Base-by-base conservation (phyloP, 768 basidiomycete species). In the Rhizopogon vesiculosus region DNA sequence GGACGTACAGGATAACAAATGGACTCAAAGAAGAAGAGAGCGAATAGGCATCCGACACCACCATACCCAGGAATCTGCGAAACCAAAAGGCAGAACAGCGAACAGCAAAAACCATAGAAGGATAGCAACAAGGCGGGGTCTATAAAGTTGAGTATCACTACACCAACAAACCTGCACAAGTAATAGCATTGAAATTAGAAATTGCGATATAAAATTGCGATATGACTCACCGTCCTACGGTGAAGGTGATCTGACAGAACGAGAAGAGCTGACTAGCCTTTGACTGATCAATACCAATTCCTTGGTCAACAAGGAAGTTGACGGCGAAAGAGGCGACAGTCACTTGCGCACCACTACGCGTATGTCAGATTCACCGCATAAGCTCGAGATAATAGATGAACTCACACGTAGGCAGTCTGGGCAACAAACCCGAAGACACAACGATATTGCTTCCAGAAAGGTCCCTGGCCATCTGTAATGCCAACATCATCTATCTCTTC, bases 381-480 rank as follows among this genome's bases (percentile, higher is more conserved):
- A 9, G 46, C 7, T 35, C 13, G 46, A 48, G 44, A 19, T 15
- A 35, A 41, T 6, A 25, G 12, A 42, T 15, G 5, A 29, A 70
- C 82, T 50, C 70, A 85, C 78, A 80, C 76, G 61, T 86, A 87
- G 42, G 77, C 71, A 42, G 83, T 89, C 66, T 91, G 89, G 18
- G 86, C 86, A 53, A 88, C 78, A 61, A 80, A 87, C 31, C 88
- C 88, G 63, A 87, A 84, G 49, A 89, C 74, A 58, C 86, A 86
- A 53, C 82, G 79, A 61, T 81, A 84, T 61, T 90, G 87, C 69
- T 77, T 85, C 74, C 77, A 78, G 70, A 91, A 88, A 3, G 88
- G 72, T 52, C 82, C 78, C 18, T 72, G 67, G 40, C 78, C 75
- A 6, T 65, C 65, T 22, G 70, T 69, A 12, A 74, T 59, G 7